Conservation (phyloP, 2,329 filamentous ascomycete species). For the Madurella fahalii region DNA sequence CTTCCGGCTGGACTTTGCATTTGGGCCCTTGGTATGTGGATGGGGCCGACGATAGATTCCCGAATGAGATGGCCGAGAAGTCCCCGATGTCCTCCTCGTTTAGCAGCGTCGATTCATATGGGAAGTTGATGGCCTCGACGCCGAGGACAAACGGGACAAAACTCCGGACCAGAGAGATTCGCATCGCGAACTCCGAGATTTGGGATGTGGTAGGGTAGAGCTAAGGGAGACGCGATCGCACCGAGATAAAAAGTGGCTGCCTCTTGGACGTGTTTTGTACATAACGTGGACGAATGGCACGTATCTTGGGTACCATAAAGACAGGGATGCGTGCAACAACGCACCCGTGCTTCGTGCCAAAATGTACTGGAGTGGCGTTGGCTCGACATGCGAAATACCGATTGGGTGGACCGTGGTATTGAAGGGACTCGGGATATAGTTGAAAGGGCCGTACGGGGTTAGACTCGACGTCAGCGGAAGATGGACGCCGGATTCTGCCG, state of each 20-base stretch:
- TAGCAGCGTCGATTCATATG: neutral
- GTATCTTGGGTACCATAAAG: neutral
- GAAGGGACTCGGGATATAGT: neutral
- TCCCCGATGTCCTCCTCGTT: neutral
- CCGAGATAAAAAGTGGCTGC: too few relatives aligned
- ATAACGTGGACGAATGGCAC: neutral
- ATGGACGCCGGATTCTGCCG: neutral
- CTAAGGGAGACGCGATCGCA: too few relatives aligned
- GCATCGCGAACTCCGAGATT: neutral
- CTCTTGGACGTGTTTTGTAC: too few relatives aligned
- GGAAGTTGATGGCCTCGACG: neutral
- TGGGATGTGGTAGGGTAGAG: neutral
- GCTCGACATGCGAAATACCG: neutral
- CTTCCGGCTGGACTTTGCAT: constrained; percentile 6
- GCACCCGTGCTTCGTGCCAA: neutral
- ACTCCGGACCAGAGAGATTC: neutral
- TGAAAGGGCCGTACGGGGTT: neutral
- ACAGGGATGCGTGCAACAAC: neutral
- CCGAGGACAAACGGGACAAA: neutral
- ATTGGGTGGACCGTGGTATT: neutral
- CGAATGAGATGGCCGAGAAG: neutral
- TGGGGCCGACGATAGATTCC: neutral
- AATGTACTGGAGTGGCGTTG: neutral
- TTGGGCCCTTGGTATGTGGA: neutral
- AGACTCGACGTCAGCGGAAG: neutral